A percentile compares a stretch with the other conserved stretches of the same genome.
Evolutionary conservation across 2,329 filamentous ascomycete species (phyloP).

Genomic region (Epichloe amarillans): DNA sequence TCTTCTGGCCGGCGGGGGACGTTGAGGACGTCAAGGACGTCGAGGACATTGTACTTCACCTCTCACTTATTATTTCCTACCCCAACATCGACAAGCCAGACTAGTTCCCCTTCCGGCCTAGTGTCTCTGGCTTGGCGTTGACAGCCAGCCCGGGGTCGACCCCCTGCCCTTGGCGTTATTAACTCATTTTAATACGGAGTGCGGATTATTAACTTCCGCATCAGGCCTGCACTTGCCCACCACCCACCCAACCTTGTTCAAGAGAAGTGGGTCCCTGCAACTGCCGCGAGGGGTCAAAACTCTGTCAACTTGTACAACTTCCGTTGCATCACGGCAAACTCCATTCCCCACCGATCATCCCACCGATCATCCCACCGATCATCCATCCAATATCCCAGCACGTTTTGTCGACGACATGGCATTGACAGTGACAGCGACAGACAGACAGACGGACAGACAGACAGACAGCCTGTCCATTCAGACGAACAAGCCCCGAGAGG

Average conservation of each 20-base stretch:
- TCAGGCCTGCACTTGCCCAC: background rate
- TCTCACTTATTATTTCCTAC: no score
- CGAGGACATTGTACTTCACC: background rate
- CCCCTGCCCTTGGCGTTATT: background rate
- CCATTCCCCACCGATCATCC: background rate
- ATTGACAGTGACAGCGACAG: no score
- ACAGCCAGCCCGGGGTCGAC: background rate
- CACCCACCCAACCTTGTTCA: no score
- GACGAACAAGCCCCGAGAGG: background rate
- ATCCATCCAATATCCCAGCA: background rate
- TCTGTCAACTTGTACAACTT: background rate
- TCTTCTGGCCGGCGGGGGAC: background rate
- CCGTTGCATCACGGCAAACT: background rate
- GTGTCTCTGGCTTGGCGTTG: background rate
- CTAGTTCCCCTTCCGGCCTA: background rate
- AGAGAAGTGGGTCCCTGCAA: background rate
- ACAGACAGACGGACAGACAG: no score
- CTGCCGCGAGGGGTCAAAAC: background rate
- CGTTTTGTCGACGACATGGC: background rate
- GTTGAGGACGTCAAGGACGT: background rate
- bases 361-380: background rate
- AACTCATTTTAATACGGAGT: background rate
- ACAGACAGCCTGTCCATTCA: no score
- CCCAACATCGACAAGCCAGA: background rate
- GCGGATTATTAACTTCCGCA: background rate